Evolutionary conservation across 306 rosid genomes (phyloP).

Genomic region (Rosa chinensis): DNA sequence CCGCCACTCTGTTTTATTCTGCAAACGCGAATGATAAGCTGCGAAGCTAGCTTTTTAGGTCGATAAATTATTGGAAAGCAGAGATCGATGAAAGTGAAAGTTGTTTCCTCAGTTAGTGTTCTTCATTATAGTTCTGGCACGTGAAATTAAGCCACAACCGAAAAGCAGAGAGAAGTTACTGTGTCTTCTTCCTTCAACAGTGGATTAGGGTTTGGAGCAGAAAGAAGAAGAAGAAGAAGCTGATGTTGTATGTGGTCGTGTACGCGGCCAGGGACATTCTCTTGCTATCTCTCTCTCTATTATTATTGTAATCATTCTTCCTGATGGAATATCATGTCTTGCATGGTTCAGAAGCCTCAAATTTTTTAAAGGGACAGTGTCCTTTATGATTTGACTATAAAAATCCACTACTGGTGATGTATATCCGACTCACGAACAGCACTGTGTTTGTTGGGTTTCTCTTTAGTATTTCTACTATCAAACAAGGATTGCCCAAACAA

Average conservation of each 20-base stretch:
- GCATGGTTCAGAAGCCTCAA: neutral
- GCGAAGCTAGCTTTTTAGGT: neutral
- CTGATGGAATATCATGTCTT: neutral
- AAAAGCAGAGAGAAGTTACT: neutral
- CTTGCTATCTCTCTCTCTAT: neutral
- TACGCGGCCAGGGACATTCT: constrained; percentile 25
- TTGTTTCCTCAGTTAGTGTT: neutral
- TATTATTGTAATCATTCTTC: constrained; percentile 6
- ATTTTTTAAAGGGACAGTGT: neutral
- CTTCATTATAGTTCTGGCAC: neutral
- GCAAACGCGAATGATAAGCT: neutral
- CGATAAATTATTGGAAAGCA: neutral
- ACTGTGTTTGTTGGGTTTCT: neutral
- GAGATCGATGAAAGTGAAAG: neutral
- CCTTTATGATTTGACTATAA: neutral
- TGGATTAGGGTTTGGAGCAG: neutral
- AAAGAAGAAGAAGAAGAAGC: neutral
- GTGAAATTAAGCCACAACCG: neutral
- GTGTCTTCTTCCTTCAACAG: neutral
- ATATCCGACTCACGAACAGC: neutral
- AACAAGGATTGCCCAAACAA: neutral
- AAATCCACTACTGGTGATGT: neutral
- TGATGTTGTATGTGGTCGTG: constrained; percentile 19
- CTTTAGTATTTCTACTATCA: neutral
- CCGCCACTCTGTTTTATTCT: neutral